These are phyloP conservation scores for Xylariaceae sp. DNA, from an alignment of 2,329 filamentous ascomycete genomes.

Conservation along the genomic window DNA sequence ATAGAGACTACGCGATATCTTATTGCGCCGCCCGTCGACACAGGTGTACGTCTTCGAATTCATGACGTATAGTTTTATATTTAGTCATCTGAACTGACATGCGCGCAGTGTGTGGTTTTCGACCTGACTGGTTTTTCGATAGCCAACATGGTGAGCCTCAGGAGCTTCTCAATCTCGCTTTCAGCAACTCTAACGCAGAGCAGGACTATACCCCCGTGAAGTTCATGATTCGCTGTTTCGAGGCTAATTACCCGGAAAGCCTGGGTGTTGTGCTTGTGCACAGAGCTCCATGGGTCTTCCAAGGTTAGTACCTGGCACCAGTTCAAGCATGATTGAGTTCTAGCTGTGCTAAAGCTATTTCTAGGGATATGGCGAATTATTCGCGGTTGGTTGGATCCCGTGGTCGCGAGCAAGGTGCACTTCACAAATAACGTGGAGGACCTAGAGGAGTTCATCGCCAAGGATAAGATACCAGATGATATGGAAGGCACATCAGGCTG, in stretches of 20 bases:
- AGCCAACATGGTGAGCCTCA: constrained; percentile 74
- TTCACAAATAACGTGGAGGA: constrained; percentile 83
- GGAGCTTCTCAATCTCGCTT: not conserved
- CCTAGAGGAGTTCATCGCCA: constrained; percentile 70
- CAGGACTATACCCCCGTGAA: constrained; percentile 93
- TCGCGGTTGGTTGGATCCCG: constrained; percentile 91
- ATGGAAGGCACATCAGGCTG: constrained; percentile 83
- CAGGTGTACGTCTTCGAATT: constrained; percentile 64
- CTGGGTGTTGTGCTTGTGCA: constrained; percentile 88
- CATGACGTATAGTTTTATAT: not conserved
- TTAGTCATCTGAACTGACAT: not conserved
- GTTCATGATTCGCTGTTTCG: constrained; percentile 99
- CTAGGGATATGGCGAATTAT: constrained; percentile 91
- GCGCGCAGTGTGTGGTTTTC: constrained; percentile 75
- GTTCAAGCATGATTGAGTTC: not conserved
- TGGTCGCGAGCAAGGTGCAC: constrained; percentile 89
- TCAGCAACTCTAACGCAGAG: constrained; percentile 20
- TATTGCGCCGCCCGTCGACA: constrained; percentile 76
- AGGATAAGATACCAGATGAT: constrained; percentile 69
- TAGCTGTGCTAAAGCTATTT: constrained; percentile 30
- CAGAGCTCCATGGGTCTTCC: constrained; percentile 96
- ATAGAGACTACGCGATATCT: constrained; percentile 93
- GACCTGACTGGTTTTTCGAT: constrained; percentile 93
- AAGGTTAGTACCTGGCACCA: constrained; percentile 51
- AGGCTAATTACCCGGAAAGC: constrained; percentile 95